phyloP scores from a whole-genome alignment of 805 yeast species.

The Starmerella sp. region DNA sequence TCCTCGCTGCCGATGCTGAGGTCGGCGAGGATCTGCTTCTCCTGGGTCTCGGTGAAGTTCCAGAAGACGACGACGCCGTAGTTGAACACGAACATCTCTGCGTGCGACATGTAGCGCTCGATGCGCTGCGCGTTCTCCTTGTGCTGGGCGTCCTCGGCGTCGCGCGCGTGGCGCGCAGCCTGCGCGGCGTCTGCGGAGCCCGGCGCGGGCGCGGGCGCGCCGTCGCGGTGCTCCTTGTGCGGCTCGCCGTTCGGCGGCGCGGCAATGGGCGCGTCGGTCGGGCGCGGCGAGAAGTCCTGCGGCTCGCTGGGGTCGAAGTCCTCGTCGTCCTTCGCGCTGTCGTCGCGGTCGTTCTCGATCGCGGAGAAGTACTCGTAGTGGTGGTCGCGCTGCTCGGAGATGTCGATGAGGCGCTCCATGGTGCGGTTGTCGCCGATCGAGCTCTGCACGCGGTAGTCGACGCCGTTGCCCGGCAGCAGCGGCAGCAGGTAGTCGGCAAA shows the following conservation, averaged over 20 bases:
- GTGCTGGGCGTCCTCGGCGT: not conserved
- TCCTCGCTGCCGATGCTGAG: constrained; percentile 51
- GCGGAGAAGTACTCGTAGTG: constrained; percentile 75
- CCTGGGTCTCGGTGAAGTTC: constrained; percentile 89
- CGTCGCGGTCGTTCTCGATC: not conserved
- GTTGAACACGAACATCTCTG: constrained; percentile 78
- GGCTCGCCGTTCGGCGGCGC: not conserved
- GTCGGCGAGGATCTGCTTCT: constrained; percentile 87
- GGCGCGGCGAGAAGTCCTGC: constrained; percentile 56
- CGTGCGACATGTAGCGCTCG: constrained; percentile 39
- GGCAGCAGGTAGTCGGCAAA: constrained; percentile 86
- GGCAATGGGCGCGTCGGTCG: constrained; percentile 3
- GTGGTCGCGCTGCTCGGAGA: constrained; percentile 78
- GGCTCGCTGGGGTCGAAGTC: constrained; percentile 92
- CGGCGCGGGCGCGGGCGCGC: too few species aligned
- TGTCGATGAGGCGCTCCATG: constrained; percentile 70
- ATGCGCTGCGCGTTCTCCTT: not conserved
- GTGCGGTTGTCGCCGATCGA: constrained; percentile 33
- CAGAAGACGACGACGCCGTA: constrained; percentile 98
- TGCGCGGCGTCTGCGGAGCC: too few species aligned
- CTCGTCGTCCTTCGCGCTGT: constrained; percentile 13
- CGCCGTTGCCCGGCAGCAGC: constrained; percentile 55
- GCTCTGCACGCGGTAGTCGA: constrained; percentile 30
- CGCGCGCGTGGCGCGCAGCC: not conserved
- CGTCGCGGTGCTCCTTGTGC: too few species aligned